These are phyloP conservation scores for Pleurozium schreberi DNA, from an alignment of 225 moss, liverwort and hornwort genomes.

Conservation along the genomic window DNA sequence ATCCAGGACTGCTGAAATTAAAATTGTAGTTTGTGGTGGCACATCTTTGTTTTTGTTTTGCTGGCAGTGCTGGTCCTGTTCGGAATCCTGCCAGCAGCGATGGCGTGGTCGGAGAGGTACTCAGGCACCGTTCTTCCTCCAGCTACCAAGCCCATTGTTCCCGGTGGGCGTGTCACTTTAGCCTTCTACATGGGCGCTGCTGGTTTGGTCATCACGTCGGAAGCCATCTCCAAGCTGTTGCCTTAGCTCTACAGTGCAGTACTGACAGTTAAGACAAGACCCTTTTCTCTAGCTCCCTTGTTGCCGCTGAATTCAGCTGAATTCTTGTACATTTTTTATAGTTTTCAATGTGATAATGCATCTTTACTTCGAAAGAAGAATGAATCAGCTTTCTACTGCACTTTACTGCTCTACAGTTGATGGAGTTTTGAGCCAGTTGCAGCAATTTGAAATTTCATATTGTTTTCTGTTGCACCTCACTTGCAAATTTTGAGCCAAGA, in stretches of 20 bases:
- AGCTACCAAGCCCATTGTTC: constrained; percentile 46
- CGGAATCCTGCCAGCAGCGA: constrained; percentile 79
- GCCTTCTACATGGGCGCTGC: constrained; percentile 63
- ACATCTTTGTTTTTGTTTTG: not conserved
- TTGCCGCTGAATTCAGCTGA: not conserved
- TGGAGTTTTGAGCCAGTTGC: not conserved
- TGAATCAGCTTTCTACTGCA: no score
- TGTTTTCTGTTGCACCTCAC: not conserved
- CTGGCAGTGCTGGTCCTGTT: constrained; percentile 80
- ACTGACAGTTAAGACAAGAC: not conserved
- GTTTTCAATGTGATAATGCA: not conserved
- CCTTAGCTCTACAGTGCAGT: not conserved
- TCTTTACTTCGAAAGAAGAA: not conserved
- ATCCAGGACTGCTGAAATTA: not conserved
- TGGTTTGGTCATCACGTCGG: constrained; percentile 47
- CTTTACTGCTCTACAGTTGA: not conserved
- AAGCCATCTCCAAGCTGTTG: constrained; percentile 44
- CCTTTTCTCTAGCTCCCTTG: not conserved
- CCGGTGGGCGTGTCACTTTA: constrained; percentile 65
- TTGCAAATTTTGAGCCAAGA: not conserved
- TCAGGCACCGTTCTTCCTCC: constrained; percentile 38
- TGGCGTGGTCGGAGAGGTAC: constrained; percentile 98
- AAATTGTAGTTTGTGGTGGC: not conserved
- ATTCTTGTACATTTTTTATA: not conserved
- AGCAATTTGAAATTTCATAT: not conserved